Percentiles rank a stretch among this genome's conserved stretches.
phyloP scores from a whole-genome alignment of 257 asterid species.

The Ballota nigra region DNA sequence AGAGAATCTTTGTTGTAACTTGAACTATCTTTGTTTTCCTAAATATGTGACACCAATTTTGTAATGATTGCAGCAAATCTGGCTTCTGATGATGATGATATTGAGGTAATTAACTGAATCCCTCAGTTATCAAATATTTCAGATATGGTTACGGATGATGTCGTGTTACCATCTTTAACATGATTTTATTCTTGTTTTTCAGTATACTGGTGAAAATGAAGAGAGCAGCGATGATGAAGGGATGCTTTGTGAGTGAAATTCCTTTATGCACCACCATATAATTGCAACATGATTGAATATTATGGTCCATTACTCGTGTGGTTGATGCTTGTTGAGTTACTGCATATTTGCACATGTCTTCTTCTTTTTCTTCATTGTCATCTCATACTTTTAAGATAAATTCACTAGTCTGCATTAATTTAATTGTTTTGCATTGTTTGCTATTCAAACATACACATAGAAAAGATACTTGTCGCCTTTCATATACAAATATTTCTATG shows the following conservation, averaged over 20 bases:
- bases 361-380: slow-evolving; percentile 1
- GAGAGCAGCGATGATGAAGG: slow-evolving; percentile 84
- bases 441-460: not conserved
- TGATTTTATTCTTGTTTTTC: slow-evolving; percentile 26
- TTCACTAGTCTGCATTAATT: no score
- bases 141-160: not conserved
- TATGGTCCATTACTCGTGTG: not conserved
- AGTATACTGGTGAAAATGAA: slow-evolving; percentile 59
- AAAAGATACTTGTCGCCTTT: no score
- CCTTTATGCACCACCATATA: not conserved
- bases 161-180: slow-evolving; percentile 21
- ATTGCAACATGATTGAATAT: not conserved
- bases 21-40: not conserved
- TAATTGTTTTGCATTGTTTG: not conserved
- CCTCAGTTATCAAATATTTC: slow-evolving; percentile 9
- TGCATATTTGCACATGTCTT: not conserved
- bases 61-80: slow-evolving; percentile 51
- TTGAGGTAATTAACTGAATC: slow-evolving; percentile 45
- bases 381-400: not conserved
- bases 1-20: no score
- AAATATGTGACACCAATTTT: slow-evolving; percentile 11
- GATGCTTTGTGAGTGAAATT: slow-evolving; percentile 76
- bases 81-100: slow-evolving; percentile 62
- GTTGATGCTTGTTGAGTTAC: not conserved
- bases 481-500: no score